Percentiles rank a stretch among this genome's conserved stretches.
Evolutionary conservation across 2,329 filamentous ascomycete genomes (phyloP).

Genomic region (Ophiocordyceps camponoti-rufipedis): DNA sequence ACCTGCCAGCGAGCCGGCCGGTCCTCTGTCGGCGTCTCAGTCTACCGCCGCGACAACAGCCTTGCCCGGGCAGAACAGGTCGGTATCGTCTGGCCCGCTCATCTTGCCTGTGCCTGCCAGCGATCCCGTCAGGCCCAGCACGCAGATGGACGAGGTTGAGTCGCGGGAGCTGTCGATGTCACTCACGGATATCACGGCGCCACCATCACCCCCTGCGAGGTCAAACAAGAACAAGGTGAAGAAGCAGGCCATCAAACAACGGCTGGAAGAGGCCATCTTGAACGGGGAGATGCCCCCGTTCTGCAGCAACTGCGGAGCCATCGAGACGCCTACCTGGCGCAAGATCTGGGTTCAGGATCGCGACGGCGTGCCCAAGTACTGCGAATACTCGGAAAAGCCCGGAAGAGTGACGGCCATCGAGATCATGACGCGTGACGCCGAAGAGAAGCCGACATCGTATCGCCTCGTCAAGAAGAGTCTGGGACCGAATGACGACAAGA

Average conservation of each 20-base stretch:
- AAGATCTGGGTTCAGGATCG: slow-evolving; percentile 73
- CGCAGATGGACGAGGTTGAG: slow-evolving; percentile 1
- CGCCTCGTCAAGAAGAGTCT: slow-evolving; percentile 64
- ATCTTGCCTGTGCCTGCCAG: slow-evolving; percentile 25
- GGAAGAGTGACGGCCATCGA: slow-evolving; percentile 61
- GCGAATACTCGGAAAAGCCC: slow-evolving; percentile 55
- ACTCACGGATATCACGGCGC: slow-evolving; percentile 16
- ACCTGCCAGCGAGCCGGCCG: slow-evolving; percentile 31
- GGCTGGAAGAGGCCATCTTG: slow-evolving; percentile 45
- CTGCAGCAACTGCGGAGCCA: slow-evolving; percentile 84
- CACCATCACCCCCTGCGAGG: slow-evolving; percentile 24
- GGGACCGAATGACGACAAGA: slow-evolving; percentile 41
- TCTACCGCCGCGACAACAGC: slow-evolving; percentile 5
- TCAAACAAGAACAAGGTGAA: slow-evolving; percentile 46
- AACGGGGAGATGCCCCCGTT: slow-evolving; percentile 73
- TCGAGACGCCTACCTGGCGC: slow-evolving; percentile 92
- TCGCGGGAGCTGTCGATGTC: slow-evolving; percentile 11
- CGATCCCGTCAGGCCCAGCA: slow-evolving; percentile 18
- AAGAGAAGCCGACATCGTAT: slow-evolving; percentile 46
- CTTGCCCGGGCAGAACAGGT: slow-evolving; percentile 17
- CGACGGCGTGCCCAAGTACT: slow-evolving; percentile 48
- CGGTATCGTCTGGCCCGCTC: slow-evolving; percentile 13
- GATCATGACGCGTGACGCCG: slow-evolving; percentile 40
- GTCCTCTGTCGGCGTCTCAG: slow-evolving; percentile 21
- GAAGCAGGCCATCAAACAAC: slow-evolving; percentile 42